phyloP scores from a whole-genome alignment of 169 alveolate genomes.

The Plasmodium falciparum region DNA sequence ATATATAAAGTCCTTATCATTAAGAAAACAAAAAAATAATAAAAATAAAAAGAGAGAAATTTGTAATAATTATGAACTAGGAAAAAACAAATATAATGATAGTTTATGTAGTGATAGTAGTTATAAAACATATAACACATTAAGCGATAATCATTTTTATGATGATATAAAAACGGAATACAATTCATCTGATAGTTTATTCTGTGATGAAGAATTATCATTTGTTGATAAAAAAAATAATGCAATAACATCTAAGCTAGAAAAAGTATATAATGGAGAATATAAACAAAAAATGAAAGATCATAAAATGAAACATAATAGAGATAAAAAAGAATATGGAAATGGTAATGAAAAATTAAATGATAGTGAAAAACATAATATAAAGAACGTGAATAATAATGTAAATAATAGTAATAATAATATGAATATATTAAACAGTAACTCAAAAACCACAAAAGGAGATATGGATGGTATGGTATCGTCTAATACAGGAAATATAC shows the following conservation, averaged over 20 bases:
- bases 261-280: conserved; percentile 21
- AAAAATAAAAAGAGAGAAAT: conserved; percentile 3
- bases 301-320: background rate
- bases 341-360: background rate
- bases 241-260: conserved; percentile 1
- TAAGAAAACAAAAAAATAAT: conserved; percentile 26
- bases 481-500: too few species aligned
- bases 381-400: background rate
- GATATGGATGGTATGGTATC: too few species aligned
- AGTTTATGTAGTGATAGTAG: conserved; percentile 32
- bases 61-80: background rate
- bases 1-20: conserved; percentile 39
- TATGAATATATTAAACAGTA: background rate
- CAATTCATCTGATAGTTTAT: conserved; percentile 65
- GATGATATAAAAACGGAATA: conserved; percentile 55
- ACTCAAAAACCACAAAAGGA: background rate
- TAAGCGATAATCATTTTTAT: conserved; percentile 70
- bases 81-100: conserved; percentile 6
- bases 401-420: too few species aligned
- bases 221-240: conserved; percentile 28
- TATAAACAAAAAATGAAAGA: background rate
- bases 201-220: conserved; percentile 50
- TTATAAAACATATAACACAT: conserved; percentile 38
- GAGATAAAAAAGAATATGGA: background rate
- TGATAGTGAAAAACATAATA: background rate